phyloP scores from a whole-genome alignment of 1,284 basidiomycete genomes.

The Blastosporella zonata region DNA sequence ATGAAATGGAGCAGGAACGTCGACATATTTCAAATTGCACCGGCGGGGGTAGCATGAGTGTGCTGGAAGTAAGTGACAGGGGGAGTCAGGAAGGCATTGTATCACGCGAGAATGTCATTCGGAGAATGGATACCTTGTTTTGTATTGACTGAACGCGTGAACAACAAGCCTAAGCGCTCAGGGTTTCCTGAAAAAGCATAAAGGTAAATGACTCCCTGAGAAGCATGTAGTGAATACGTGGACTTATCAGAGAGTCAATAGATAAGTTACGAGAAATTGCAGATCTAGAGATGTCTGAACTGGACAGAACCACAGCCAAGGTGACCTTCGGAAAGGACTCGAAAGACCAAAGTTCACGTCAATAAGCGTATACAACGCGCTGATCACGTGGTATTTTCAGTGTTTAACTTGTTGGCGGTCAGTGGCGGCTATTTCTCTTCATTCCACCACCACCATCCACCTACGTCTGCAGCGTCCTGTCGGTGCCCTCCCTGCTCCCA shows the following conservation, averaged over 20 bases:
- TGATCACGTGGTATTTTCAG: slow-evolving; percentile 29
- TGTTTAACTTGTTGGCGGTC: slow-evolving; percentile 4
- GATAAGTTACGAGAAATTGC: neutral
- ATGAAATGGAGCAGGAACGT: neutral
- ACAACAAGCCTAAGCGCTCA: neutral
- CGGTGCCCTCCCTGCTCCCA: neutral
- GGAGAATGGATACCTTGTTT: neutral
- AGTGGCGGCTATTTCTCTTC: slow-evolving; percentile 6
- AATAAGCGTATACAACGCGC: slow-evolving; percentile 31
- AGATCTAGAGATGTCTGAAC: neutral
- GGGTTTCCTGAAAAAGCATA: neutral
- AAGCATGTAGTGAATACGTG: neutral
- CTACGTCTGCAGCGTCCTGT: slow-evolving; percentile 4
- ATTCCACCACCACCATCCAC: slow-evolving; percentile 10
- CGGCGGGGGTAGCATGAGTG: neutral
- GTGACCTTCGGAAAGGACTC: neutral
- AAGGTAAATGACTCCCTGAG: neutral
- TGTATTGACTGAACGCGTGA: neutral
- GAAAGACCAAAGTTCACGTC: slow-evolving; percentile 3
- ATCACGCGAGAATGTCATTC: neutral
- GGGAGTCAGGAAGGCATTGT: neutral
- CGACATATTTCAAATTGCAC: neutral
- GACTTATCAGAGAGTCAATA: neutral
- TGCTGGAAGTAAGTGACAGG: neutral
- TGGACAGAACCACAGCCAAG: neutral